Percentiles rank a stretch among this genome's conserved stretches.
Conservation (phyloP, 345 rosid genomes). For the Boechera stricta region DNA sequence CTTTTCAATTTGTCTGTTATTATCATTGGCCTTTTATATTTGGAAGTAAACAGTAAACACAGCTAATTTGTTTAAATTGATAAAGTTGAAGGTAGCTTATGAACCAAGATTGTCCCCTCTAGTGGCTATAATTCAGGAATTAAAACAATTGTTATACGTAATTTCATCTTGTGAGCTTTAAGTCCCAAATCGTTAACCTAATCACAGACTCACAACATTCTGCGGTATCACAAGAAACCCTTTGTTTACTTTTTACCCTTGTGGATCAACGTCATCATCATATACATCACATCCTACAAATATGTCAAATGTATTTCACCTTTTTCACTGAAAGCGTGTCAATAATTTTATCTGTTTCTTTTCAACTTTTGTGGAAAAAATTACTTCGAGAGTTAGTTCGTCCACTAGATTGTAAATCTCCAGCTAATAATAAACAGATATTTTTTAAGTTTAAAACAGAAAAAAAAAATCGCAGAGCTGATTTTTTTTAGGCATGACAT, state of each 20-base stretch:
- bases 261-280: slow-evolving; percentile 2
- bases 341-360: background rate
- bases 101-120: slow-evolving; percentile 33
- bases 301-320: background rate
- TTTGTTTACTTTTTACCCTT: background rate
- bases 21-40: slow-evolving; percentile 11
- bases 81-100: slow-evolving; percentile 16
- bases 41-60: slow-evolving; percentile 7
- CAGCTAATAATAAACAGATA: too few species aligned
- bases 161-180: background rate
- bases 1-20: slow-evolving; percentile 25
- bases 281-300: background rate
- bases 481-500: too few species aligned
- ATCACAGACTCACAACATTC: slow-evolving; percentile 33
- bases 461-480: too few species aligned
- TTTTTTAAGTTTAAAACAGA: too few species aligned
- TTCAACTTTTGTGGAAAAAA: background rate
- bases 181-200: slow-evolving; percentile 42
- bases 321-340: background rate
- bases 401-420: background rate
- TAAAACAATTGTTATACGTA: slow-evolving; percentile 10
- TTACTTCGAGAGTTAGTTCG: background rate
- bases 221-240: slow-evolving; percentile 30
- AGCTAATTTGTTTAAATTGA: background rate
- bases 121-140: slow-evolving; percentile 6